Base-by-base conservation (phyloP, 176 grass and related monocot genomes). In the Oryza glumipatula region DNA sequence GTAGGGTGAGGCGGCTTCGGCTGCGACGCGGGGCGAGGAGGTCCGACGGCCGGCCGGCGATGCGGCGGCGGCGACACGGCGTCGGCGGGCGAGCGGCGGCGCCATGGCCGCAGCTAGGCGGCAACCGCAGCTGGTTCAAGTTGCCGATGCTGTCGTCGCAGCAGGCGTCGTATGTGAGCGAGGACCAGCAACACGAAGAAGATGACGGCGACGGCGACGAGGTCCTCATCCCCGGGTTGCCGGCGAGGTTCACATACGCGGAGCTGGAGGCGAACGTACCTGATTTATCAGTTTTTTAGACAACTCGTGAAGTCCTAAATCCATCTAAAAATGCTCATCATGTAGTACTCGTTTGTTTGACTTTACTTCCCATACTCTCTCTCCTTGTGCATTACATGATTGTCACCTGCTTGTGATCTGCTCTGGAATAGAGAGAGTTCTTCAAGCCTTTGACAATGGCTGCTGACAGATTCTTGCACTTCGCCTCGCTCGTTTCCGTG, bases 151-250 rank as follows among this genome's bases (percentile, higher is more conserved):
- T 67, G 7, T 82, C 85, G 2, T 73, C 77, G 17, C 36, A 73
- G 23, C 15, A 17, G 14, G 9, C 70, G 2, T 81, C 87, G 21
- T 74, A 60, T 52, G 3, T 65, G 1, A 26, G 79, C 86, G 70
- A 63, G 48, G 64, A 33, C 3, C 0, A 38, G n/a, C 23, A 14
- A 11, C 16, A 15, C 15, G 49, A 47, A 16, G 44, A 12, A 13
- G 64, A 11, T 0, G 80, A 71, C 9, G 24, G 39, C 7, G 84
- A 89, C 2, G 26, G 45, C 12, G 78, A 74, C 8, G 91, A 92
- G 13, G 90, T 98, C 2, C 64, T 56, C 35, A 98, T 98, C 91
- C 91, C 91, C 3, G 89, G 91, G 9, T 74, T 95, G 28, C 91
- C 95, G 0, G 84, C 95, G 38, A 47, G 85, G 76, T 95, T 95